Evolutionary conservation across 768 basidiomycete genomes (phyloP), one percentile per base, ranked within the genome.

Genomic region (Kwoniella bestiolae): DNA sequence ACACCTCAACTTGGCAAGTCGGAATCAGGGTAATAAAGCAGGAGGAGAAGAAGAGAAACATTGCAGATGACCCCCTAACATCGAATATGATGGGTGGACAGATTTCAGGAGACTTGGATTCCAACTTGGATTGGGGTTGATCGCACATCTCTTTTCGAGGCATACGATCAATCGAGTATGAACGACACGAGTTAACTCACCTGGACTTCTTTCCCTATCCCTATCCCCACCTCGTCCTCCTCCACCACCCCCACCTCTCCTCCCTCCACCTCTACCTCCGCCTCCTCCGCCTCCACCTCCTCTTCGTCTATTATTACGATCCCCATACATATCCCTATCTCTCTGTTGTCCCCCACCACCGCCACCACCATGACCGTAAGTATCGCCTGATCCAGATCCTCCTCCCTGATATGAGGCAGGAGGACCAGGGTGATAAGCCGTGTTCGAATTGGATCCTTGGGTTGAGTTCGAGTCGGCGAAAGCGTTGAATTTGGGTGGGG

Each of bases 111-210:
- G n/a, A n/a, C n/a, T n/a, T n/a, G n/a, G n/a, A n/a, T n/a, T n/a
- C n/a, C n/a, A n/a, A n/a, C n/a, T n/a, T n/a, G n/a, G n/a, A n/a
- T n/a, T n/a, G n/a, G n/a, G n/a, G n/a, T n/a, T n/a, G n/a, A n/a
- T 73, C 76, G 26, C 65, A 70, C 52, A 69, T 76, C 55, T 65
- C 56, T 11, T 61, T 58, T 49, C 71, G 41, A 16, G 57, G 41
- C n/a, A 41, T 26, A 16, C 41, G 32, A 26, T 34, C n/a, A 41
- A 41, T 4, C 18, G 38, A 41, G 38, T 7, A 44, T 49, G 26
- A 78, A 84, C 82, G 58, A 85, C 85, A 77, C 83, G 82, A 70
- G 81, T 74, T 62, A 78, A 77, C 69, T 87, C 86, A 70, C 89
- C 56, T 14, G 56, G 32, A 41, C 70, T 58, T 50, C 67, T 28